Base-by-base conservation (phyloP, 2,329 filamentous ascomycete genomes). In the Metarhizium brunneum region DNA sequence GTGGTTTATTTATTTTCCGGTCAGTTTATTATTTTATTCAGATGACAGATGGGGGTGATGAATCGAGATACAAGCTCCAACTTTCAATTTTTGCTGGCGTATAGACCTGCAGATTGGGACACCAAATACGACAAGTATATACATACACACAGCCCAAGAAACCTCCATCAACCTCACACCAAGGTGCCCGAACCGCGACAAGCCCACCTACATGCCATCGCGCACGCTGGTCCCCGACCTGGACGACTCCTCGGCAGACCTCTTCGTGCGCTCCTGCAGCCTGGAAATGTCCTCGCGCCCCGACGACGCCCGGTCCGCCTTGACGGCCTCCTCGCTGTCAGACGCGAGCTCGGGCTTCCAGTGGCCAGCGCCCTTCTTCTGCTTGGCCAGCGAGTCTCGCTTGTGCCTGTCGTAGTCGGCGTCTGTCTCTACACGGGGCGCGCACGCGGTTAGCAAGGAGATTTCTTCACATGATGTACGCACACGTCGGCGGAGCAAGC, bases 331-430 rank as follows among this genome's bases (percentile, higher is more conserved):
- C 76, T 95, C 90, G 70, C 86, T 88, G 71, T 90, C 83, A 52
- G 84, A 88, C 3, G 89, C 88, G 52, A 95, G 76, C 68, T 87
- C 84, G 25, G 86, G 78, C 73, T 88, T 87, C 89, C 90, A 94
- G 67, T 90, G 79, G 54, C 78, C 85, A 68, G 82, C 79, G 58
- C 88, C 88, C 43, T 79, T 71, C 69, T 86, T 83, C 58, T 89
- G 80, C 76, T 92, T 91, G 60, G 77, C 57, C 47, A 86, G 71
- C 29, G 76, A 76, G 64, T 85, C 81, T 55, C 79, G 69, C 73
- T 86, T 85, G 72, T 84, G 82, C 66, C 73, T 79, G 58, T 85
- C 79, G 63, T 73, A 71, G 60, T 77, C 71, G 14, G 70, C 61
- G 47, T 72, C 64, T 52, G 67, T 70, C 60, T 68, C 66, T 73